Conservation (phyloP, 495 filamentous ascomycete species). For the Tuber umbilicatum region DNA sequence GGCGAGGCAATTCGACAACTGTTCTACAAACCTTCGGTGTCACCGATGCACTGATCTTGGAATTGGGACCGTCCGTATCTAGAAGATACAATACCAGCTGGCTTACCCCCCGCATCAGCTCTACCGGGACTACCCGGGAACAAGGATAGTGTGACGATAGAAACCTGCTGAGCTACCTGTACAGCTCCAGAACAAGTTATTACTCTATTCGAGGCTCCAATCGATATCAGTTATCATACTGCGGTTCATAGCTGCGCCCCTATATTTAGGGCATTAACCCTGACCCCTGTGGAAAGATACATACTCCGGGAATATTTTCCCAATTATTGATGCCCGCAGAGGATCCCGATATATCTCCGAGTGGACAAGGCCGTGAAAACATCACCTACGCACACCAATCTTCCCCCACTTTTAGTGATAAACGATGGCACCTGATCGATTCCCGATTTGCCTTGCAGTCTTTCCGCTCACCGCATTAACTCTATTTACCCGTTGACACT, state of each 20-base stretch:
- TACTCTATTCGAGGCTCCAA: background rate
- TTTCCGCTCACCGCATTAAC: background rate
- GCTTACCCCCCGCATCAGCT: background rate
- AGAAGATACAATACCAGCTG: background rate
- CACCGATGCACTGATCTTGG: background rate
- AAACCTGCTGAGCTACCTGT: background rate
- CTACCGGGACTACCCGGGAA: background rate
- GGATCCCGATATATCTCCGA: background rate
- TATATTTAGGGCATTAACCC: background rate
- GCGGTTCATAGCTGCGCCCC: background rate
- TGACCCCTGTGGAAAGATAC: background rate
- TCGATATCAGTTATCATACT: too few relatives aligned
- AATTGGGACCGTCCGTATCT: background rate
- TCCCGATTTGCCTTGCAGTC: background rate
- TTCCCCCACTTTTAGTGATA: background rate
- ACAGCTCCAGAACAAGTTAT: background rate
- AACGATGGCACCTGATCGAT: background rate
- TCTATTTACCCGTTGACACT: background rate
- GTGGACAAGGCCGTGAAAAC: background rate
- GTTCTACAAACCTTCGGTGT: background rate
- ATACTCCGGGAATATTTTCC: background rate
- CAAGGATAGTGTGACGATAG: background rate
- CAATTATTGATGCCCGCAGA: background rate
- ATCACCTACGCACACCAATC: background rate
- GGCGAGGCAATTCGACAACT: background rate